phyloP scores from a whole-genome alignment of 441 rosid genomes.

The Capsella rubella region DNA sequence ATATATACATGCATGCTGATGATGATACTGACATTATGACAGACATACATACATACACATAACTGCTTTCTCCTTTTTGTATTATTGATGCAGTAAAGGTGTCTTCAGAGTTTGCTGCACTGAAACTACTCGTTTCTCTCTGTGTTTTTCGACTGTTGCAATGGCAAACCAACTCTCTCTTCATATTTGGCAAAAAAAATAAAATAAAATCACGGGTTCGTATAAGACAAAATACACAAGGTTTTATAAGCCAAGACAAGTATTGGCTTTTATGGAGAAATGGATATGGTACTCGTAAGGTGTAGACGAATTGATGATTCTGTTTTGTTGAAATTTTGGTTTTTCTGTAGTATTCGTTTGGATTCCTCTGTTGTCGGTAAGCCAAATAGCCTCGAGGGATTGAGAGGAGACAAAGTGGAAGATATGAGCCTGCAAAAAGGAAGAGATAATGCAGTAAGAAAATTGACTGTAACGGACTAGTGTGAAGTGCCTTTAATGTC shows the following conservation, averaged over 20 bases:
- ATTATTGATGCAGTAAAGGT: conserved; percentile 45
- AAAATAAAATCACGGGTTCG: conserved; percentile 17
- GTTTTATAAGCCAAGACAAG: conserved; percentile 36
- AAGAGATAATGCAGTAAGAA: conserved; percentile 34
- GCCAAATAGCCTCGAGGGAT: conserved; percentile 33
- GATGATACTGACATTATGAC: conserved; percentile 26
- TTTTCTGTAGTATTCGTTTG: conserved; percentile 26
- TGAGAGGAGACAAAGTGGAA: conserved; percentile 44
- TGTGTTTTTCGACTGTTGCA: conserved; percentile 39
- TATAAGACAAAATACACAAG: conserved; percentile 29
- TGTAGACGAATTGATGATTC: conserved; percentile 29
- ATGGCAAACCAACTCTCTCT: conserved; percentile 8
- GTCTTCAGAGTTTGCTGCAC: conserved; percentile 43
- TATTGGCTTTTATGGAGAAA: conserved; percentile 38
- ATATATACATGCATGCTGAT: conserved; percentile 34
- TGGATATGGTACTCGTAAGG: conserved; percentile 23
- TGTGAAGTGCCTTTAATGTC: conserved; percentile 44
- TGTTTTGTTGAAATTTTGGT: neutral
- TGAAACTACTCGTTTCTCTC: conserved; percentile 49
- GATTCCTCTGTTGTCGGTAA: conserved; percentile 34
- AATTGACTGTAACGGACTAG: conserved; percentile 32
- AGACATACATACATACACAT: conserved; percentile 29
- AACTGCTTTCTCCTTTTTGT: conserved; percentile 35
- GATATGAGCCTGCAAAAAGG: conserved; percentile 43
- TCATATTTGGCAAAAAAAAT: neutral